Conservation (phyloP, 306 rosid genomes). For the Glycyrrhiza uralensis region DNA sequence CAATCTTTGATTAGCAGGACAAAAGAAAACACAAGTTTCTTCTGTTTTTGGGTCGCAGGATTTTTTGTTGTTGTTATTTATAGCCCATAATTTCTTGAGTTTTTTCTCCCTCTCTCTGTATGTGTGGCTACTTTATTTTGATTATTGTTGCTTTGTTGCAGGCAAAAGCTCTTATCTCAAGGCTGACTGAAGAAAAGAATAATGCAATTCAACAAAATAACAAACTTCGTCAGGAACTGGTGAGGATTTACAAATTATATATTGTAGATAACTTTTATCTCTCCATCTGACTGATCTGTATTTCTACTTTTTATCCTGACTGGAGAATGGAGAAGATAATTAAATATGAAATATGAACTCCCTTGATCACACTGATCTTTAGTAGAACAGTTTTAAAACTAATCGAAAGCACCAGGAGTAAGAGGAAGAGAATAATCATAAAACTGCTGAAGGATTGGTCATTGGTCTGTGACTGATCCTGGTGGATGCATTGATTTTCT, state of each 20-base stretch:
- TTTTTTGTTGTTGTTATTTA: not conserved
- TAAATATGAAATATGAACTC: not conserved
- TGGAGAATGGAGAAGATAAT: not conserved
- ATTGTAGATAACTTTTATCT: not conserved
- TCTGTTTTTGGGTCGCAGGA: not conserved
- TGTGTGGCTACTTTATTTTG: not conserved
- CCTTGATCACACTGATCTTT: not conserved
- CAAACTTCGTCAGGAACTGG: slow-evolving; percentile 86
- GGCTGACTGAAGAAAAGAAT: slow-evolving; percentile 69
- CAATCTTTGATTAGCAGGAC: not conserved
- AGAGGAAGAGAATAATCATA: not conserved
- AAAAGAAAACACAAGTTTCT: not conserved
- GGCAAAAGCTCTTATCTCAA: slow-evolving; percentile 63
- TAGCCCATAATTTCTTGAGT: not conserved
- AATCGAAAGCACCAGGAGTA: slow-evolving; percentile 3
- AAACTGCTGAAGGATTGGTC: not conserved
- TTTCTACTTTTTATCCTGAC: not conserved
- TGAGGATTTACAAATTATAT: slow-evolving; percentile 33
- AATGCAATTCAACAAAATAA: slow-evolving; percentile 58
- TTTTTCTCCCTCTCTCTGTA: not conserved
- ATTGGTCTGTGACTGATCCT: not conserved
- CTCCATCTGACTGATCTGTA: not conserved
- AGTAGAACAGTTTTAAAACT: not conserved
- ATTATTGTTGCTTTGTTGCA: slow-evolving; percentile 25
- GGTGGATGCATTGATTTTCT: slow-evolving; percentile 11